Base-by-base conservation (phyloP, 2,329 filamentous ascomycete genomes). In the Aspergillus fructus region DNA sequence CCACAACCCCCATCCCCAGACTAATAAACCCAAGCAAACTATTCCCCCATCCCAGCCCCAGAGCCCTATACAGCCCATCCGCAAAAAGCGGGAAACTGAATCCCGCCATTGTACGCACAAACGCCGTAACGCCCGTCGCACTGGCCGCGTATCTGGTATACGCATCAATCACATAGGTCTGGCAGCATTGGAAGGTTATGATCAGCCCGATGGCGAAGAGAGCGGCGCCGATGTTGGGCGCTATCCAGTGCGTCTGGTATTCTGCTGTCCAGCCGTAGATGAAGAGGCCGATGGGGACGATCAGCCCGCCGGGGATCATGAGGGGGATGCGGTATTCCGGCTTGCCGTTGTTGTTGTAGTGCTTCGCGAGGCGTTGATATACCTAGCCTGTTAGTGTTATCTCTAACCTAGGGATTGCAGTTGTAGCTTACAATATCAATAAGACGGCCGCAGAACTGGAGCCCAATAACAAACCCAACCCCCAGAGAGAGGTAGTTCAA, bases 261-360 rank as follows among this genome's bases (percentile, higher is more conserved):
- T 84, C 73, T 0, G 82, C 81, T 1, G 75, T 75, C 83, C 83
- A 86, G 37, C 83, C 83, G 60, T 86, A 87, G 65, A 80, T 77
- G 60, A 85, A 83, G 2, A 86, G 69, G 0, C 82, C 81, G 1
- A 77, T 59, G 0, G 83, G 82, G 0, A 83, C 74, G 2, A 86
- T 56, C 0, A 85, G 46, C 0, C 79, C 79, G 0, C 80, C 82
- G 0, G 79, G 73, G 9, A 85, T 65, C 70, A 85, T 81, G 2
- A 87, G 72, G 0, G 85, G 85, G 0, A 87, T 73, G 13, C 87
- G 83, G 63, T 82, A 85, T 62, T 90, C 87, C 0, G 87, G 86
- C 7, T 58, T 59, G 5, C 74, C 74, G 11, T 63, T 70, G 53
- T 75, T 74, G 66, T 81, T 80, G 80, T 53, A 49, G 37, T 54